Conservation (phyloP, 768 basidiomycete species). For the Amanita thiersii region DNA sequence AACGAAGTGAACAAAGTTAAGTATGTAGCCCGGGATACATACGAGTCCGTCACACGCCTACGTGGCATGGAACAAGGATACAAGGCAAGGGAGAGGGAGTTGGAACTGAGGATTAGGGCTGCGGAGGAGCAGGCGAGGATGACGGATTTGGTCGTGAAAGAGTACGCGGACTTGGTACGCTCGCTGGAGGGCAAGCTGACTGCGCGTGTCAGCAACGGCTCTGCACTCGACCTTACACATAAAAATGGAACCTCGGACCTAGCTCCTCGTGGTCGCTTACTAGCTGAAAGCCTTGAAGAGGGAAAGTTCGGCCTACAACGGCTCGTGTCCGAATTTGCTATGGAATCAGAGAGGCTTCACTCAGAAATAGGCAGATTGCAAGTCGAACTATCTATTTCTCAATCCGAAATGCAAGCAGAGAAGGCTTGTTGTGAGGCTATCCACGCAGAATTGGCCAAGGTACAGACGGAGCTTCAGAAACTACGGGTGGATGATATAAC, state of each 20-base stretch:
- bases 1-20: constrained; percentile 36
- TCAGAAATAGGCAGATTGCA: constrained; percentile 33
- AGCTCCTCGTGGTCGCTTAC: constrained; percentile 8
- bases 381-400: constrained; percentile 32
- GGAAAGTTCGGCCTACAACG: constrained; percentile 40
- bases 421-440: constrained; percentile 32
- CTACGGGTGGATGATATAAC: constrained; percentile 59
- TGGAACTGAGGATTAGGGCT: constrained; percentile 35
- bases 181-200: constrained; percentile 42
- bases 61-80: constrained; percentile 49
- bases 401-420: constrained; percentile 38
- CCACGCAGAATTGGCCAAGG: constrained; percentile 34
- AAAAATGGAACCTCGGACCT: constrained; percentile 5
- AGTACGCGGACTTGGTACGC: constrained; percentile 72
- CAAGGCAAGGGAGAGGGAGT: constrained; percentile 36
- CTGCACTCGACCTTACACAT: constrained; percentile 7
- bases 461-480: constrained; percentile 44
- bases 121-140: constrained; percentile 54
- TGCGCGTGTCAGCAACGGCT: constrained; percentile 6
- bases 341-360: constrained; percentile 37
- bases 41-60: constrained; percentile 44
- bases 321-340: constrained; percentile 40
- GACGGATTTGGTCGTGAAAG: constrained; percentile 56
- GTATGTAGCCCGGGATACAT: constrained; percentile 40
- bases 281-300: constrained; percentile 33